Evolutionary conservation across 345 rosid species (phyloP).

Genomic region (Murraya koenigii): DNA sequence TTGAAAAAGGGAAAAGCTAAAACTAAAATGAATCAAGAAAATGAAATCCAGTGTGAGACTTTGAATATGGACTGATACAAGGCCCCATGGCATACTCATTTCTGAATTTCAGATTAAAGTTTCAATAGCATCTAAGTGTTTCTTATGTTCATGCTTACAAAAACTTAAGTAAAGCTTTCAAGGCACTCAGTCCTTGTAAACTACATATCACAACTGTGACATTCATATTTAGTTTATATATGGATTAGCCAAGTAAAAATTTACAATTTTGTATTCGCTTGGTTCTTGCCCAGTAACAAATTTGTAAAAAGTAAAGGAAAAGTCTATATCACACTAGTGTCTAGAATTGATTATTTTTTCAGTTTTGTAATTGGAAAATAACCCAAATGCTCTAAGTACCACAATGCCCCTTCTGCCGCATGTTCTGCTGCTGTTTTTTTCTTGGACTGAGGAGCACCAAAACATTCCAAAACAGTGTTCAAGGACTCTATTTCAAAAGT

Average conservation of each 20-base stretch:
- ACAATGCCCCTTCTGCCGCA: conserved; percentile 69
- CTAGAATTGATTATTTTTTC: background rate
- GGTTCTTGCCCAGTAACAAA: background rate
- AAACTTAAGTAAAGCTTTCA: background rate
- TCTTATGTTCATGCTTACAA: background rate
- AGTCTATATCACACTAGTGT: background rate
- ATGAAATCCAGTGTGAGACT: background rate
- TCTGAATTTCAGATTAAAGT: background rate
- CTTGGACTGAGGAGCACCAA: conserved; percentile 30
- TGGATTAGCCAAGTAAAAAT: background rate
- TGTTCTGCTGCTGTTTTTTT: conserved; percentile 63
- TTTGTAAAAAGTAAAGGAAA: background rate
- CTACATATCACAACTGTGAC: too few relatives aligned
- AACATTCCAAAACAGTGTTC: conserved; percentile 40
- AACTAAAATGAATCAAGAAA: background rate
- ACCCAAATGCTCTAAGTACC: conserved; percentile 55
- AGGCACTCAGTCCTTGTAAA: background rate
- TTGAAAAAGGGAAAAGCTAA: too few relatives aligned
- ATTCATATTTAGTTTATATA: background rate
- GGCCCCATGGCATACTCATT: background rate
- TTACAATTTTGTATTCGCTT: background rate
- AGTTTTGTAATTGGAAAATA: conserved; percentile 14
- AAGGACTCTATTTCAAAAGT: conserved; percentile 26
- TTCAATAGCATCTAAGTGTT: background rate
- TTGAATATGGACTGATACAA: background rate